A percentile compares a stretch with the other conserved stretches of the same genome.
phyloP scores from a whole-genome alignment of 805 yeast genomes.

The Sugiyamaella marilandica region DNA sequence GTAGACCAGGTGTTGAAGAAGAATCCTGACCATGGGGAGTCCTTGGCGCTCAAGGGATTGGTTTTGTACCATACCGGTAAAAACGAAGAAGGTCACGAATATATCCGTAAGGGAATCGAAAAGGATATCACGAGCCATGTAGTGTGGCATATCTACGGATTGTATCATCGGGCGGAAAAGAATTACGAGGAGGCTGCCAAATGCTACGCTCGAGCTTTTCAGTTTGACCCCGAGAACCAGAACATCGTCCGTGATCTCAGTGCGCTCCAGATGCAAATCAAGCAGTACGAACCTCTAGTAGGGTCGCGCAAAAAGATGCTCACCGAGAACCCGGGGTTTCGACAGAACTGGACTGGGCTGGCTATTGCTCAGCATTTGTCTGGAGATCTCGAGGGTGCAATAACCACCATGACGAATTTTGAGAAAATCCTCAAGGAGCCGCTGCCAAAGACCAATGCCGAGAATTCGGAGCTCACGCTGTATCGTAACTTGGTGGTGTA shows the following conservation, averaged over 20 bases:
- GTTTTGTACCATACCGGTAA: conserved; percentile 54
- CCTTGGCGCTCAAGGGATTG: conserved; percentile 81
- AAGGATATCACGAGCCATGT: conserved; percentile 61
- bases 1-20: conserved; percentile 75
- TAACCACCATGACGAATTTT: conserved; percentile 64
- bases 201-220: conserved; percentile 69
- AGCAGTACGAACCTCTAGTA: conserved; percentile 62
- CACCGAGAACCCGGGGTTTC: conserved; percentile 70
- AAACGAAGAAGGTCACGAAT: conserved; percentile 56
- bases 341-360: conserved; percentile 86
- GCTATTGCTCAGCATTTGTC: conserved; percentile 82
- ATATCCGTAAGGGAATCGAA: conserved; percentile 55
- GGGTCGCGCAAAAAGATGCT: conserved; percentile 63
- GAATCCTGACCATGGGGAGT: conserved; percentile 69
- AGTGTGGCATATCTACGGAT: conserved; percentile 80
- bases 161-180: conserved; percentile 66
- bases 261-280: conserved; percentile 68
- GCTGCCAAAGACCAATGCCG: conserved; percentile 41
- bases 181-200: conserved; percentile 72
- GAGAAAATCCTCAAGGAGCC: conserved; percentile 71
- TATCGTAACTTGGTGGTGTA: conserved; percentile 65
- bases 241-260: conserved; percentile 80
- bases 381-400: conserved; percentile 62
- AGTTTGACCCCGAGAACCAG: conserved; percentile 71
- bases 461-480: conserved; percentile 74